phyloP scores from a whole-genome alignment of 2,329 filamentous ascomycete genomes.

The Diplodia mutila region DNA sequence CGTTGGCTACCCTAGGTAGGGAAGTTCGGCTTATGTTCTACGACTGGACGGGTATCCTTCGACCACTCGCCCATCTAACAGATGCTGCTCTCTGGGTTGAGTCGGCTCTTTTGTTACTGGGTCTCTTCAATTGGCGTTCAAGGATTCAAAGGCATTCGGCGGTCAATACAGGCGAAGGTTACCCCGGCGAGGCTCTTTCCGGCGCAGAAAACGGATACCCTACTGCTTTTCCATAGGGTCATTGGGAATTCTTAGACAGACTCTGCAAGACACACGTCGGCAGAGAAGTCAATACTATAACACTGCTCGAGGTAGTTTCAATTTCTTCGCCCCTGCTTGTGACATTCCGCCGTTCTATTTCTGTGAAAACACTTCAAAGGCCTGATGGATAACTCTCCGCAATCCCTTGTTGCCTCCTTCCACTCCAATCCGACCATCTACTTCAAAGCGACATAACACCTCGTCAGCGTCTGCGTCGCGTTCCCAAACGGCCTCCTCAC shows the following conservation, averaged over 20 bases:
- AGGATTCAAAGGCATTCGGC: neutral
- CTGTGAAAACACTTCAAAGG: neutral
- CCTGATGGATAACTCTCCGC: neutral
- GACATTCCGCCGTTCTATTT: neutral
- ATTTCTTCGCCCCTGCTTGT: neutral
- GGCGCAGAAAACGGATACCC: neutral
- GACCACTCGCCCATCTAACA: neutral
- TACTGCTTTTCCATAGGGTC: neutral
- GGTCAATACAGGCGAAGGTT: too few species aligned
- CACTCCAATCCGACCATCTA: too few species aligned
- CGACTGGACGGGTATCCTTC: neutral
- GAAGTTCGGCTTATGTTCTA: neutral
- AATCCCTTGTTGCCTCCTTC: neutral
- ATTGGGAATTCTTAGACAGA: neutral
- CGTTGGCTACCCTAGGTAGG: neutral
- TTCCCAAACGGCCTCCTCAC: conserved; percentile 31
- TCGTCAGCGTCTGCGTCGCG: conserved; percentile 33
- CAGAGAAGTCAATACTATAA: neutral
- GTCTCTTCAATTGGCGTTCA: neutral
- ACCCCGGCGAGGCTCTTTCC: neutral
- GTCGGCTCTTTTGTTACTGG: neutral
- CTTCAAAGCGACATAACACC: conserved; percentile 37
- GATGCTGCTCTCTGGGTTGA: neutral
- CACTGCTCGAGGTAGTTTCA: neutral
- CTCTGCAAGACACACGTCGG: neutral